Conservation (phyloP, 768 basidiomycete species). For the Thelephora ganbajun region DNA sequence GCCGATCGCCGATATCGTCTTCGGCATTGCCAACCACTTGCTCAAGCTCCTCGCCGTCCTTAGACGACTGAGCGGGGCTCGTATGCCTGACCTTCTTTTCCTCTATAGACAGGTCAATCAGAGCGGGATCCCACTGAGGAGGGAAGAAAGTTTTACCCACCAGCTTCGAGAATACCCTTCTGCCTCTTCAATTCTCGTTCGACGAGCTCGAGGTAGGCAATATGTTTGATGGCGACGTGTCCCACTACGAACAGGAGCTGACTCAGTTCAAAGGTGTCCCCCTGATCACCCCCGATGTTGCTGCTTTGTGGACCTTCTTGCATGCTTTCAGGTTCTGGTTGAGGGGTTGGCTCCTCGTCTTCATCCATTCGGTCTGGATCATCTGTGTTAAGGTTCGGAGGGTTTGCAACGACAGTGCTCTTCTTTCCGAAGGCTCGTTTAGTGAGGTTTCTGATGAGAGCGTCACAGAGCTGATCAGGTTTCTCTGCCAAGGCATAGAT, state of each 20-base stretch:
- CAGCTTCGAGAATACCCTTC: conserved; percentile 77
- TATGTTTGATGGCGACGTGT: conserved; percentile 94
- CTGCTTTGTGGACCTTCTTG: conserved; percentile 7
- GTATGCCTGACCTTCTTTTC: conserved; percentile 40
- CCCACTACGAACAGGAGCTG: conserved; percentile 95
- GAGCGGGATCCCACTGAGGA: not conserved
- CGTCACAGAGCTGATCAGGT: conserved; percentile 72
- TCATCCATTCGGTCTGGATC: conserved; percentile 44
- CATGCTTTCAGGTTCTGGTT: conserved; percentile 1
- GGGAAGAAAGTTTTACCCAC: conserved; percentile 41
- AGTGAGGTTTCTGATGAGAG: conserved; percentile 75
- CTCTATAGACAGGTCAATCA: conserved; percentile 19
- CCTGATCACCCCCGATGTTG: conserved; percentile 31
- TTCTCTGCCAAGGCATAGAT: conserved; percentile 91
- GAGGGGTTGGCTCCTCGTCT: conserved; percentile 18
- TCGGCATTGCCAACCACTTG: conserved; percentile 96
- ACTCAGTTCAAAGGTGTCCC: conserved; percentile 78
- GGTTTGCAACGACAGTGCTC: conserved; percentile 4
- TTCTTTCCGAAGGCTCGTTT: conserved; percentile 42
- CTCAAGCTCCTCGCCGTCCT: conserved; percentile 75
- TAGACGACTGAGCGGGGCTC: conserved; percentile 27
- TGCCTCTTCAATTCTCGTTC: conserved; percentile 95
- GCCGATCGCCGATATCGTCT: conserved; percentile 93
- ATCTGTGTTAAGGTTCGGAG: conserved; percentile 16
- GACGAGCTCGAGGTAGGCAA: conserved; percentile 89